Evolutionary conservation across 306 rosid species (phyloP).

Genomic region (Vigna nakashimae): DNA sequence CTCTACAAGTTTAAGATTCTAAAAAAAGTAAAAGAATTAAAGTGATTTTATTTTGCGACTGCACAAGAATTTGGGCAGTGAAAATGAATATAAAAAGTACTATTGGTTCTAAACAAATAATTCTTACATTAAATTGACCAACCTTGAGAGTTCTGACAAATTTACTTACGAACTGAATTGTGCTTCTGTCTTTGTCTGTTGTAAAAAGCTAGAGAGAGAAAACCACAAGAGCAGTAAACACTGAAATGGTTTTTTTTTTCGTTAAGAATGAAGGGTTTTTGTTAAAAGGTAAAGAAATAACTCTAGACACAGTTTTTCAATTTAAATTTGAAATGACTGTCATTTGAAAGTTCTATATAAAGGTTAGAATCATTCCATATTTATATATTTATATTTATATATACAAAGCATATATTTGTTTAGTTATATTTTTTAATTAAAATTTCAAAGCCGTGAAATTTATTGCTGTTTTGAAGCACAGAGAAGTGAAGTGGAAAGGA

Average conservation of each 20-base stretch:
- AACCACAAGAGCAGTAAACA: background rate
- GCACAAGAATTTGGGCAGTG: background rate
- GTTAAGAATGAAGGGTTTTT: background rate
- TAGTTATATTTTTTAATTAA: background rate
- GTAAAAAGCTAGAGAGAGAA: background rate
- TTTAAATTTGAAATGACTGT: background rate
- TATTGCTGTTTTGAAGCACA: background rate
- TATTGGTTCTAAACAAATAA: conserved; percentile 24
- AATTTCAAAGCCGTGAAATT: background rate
- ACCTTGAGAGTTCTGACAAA: conserved; percentile 19
- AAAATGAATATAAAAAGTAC: background rate
- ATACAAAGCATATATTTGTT: background rate
- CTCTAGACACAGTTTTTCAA: background rate
- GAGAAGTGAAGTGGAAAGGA: background rate
- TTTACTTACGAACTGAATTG: conserved; percentile 34
- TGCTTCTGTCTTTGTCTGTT: conserved; percentile 23
- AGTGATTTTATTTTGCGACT: background rate
- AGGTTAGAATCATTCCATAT: background rate
- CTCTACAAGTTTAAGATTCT: background rate
- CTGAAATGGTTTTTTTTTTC: background rate
- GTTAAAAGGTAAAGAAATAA: background rate
- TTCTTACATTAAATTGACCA: conserved; percentile 37
- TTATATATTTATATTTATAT: background rate
- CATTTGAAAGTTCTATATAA: background rate
- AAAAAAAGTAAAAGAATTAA: background rate